Conservation (phyloP, 1,284 basidiomycete species). For the Fistulinella staudtii region DNA sequence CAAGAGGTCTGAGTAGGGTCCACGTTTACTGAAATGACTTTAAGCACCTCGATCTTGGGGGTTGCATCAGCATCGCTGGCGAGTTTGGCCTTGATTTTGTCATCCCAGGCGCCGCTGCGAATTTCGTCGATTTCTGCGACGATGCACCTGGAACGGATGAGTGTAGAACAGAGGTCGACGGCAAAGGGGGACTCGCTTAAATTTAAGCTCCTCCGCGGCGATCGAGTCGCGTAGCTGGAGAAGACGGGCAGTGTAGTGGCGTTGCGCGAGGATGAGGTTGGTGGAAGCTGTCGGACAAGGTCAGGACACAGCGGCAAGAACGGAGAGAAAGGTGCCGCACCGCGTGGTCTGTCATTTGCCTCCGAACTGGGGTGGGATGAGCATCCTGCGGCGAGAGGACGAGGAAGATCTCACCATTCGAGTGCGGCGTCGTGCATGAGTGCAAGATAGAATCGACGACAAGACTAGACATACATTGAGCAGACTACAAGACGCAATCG, state of each 20-base stretch:
- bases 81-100: conserved; percentile 45
- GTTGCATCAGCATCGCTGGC: conserved; percentile 16
- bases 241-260: conserved; percentile 65
- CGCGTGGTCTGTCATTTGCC: conserved; percentile 38
- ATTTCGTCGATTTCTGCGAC: conserved; percentile 73
- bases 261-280: conserved; percentile 70
- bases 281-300: conserved; percentile 37
- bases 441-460: conserved; percentile 60
- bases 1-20: background rate
- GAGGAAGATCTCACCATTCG: conserved; percentile 49
- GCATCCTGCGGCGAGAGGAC: background rate
- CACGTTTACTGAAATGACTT: no score
- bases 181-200: conserved; percentile 54
- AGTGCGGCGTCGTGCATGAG: conserved; percentile 68
- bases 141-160: conserved; percentile 40
- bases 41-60: no score
- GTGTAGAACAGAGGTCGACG: background rate
- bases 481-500: conserved; percentile 10
- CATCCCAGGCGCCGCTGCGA: conserved; percentile 65
- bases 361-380: conserved; percentile 37
- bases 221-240: conserved; percentile 69
- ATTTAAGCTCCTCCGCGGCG: conserved; percentile 65
- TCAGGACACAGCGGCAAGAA: background rate
- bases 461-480: conserved; percentile 48
- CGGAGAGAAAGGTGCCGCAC: conserved; percentile 28